Evolutionary conservation across 2,329 filamentous ascomycete species (phyloP).

Genomic region (Ceratocystis albifundus): DNA sequence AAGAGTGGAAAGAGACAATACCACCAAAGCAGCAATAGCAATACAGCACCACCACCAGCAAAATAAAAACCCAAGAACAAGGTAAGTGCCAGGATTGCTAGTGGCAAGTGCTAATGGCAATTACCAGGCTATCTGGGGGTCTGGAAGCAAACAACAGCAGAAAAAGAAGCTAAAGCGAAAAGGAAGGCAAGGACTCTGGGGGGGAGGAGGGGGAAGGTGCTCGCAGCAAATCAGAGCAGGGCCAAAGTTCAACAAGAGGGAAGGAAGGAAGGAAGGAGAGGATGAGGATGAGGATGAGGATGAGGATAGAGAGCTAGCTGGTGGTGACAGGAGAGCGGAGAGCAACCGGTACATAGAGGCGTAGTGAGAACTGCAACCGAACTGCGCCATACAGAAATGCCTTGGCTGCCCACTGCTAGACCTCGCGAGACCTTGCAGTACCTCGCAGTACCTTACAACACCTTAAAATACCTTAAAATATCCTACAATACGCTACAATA

Average conservation of each 20-base stretch:
- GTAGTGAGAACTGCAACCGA: too few relatives aligned
- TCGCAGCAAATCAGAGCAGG: slow-evolving; percentile 8
- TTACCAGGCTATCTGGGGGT: background rate
- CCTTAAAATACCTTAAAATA: too few relatives aligned
- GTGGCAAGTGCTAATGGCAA: background rate
- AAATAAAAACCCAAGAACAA: background rate
- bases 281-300: too few relatives aligned
- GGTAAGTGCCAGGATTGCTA: background rate
- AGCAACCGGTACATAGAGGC: too few relatives aligned
- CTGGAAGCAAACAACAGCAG: background rate
- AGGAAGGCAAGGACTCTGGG: background rate
- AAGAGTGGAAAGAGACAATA: slow-evolving; percentile 1
- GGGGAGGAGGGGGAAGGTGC: background rate
- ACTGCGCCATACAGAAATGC: too few relatives aligned
- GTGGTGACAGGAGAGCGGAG: too few relatives aligned
- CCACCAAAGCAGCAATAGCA: background rate
- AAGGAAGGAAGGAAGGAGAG: slow-evolving; percentile 24
- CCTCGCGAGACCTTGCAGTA: too few relatives aligned
- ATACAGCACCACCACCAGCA: background rate
- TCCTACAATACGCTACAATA: too few relatives aligned
- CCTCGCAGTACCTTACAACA: too few relatives aligned
- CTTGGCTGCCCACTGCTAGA: too few relatives aligned
- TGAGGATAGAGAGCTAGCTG: too few relatives aligned
- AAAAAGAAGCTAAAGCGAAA: background rate
- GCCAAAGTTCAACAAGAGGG: slow-evolving; percentile 5